Evolutionary conservation across 129 eudicot genomes (phyloP).

Genomic region (Artemisia argyi): DNA sequence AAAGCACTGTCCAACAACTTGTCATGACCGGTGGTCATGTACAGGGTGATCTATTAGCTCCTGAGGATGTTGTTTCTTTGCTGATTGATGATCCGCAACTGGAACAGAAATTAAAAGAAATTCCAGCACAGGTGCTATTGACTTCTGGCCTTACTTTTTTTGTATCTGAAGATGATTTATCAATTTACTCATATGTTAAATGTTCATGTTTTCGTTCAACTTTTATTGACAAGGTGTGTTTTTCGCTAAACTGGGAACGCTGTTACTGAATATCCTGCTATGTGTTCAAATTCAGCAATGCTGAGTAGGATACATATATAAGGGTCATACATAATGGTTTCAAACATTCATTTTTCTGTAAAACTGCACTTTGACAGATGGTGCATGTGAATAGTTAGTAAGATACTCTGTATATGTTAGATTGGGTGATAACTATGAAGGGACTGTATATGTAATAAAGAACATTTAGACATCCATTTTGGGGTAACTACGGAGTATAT

Average conservation of each 20-base stretch:
- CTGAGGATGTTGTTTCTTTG: slow-evolving; percentile 90
- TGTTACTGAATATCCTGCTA: too few species aligned
- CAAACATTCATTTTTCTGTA: background rate
- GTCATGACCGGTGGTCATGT: slow-evolving; percentile 99
- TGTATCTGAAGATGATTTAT: background rate
- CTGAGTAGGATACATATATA: background rate
- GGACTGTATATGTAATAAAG: background rate
- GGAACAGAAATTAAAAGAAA: slow-evolving; percentile 80
- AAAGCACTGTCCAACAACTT: slow-evolving; percentile 87
- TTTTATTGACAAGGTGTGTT: background rate
- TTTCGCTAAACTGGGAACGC: too few species aligned
- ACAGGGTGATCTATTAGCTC: slow-evolving; percentile 90
- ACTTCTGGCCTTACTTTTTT: background rate
- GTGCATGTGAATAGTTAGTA: background rate
- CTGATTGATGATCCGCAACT: slow-evolving; percentile 82
- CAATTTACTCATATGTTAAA: background rate
- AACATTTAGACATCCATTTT: slow-evolving; percentile 2
- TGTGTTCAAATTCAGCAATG: background rate
- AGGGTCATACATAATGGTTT: background rate
- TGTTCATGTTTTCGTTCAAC: background rate
- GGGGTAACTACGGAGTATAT: too few species aligned
- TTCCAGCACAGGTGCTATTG: slow-evolving; percentile 49
- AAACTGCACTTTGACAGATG: background rate
- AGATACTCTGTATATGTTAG: background rate
- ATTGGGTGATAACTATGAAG: background rate